Base-by-base conservation (phyloP, 306 rosid species). In the Cicer pinnatifidum region DNA sequence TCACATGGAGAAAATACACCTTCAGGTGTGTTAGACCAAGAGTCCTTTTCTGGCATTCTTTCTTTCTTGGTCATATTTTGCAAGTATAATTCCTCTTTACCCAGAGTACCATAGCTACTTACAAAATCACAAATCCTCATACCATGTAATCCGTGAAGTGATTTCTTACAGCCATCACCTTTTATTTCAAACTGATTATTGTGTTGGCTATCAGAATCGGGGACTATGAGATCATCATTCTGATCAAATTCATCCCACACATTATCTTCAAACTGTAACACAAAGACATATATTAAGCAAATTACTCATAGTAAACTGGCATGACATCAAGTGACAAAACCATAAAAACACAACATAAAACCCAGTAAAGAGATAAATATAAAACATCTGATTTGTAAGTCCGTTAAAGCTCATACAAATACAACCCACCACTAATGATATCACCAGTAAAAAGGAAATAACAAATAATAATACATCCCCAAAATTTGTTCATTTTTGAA, bases 181-280 rank as follows among this genome's bases (percentile, higher is more conserved):
- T 69, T 79, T 50, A 16, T 75, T 45, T 59, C 65, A 67, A 77
- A 77, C 69, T 41, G 82, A 71, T 69, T 71, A 67, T 85, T 74
- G 37, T 71, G 78, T 60, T 79, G 75, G 20, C 86, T 76, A 62
- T 66, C 78, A 45, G 81, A 65, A 78, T 47, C 78, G 81, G 88
- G 87, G 13, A 86, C 93, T 82, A 77, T 56, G 71, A 82, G 87
- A 77, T 87, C 88, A 45, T 84, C 88, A 78, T 61, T 84, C 77
- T 70, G 89, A 60, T 78, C 85, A 81, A 87, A 84, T 75, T 45
- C 88, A 76, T 83, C 86, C 93, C 89, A 87, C 48, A 70, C 64
- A 16, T 85, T 84, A 80, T 87, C 92, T 81, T 84, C 84, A 75
- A 85, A 77, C 97, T 91, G 97, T 73, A 80, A 82, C 53, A 83